A percentile compares a stretch with the other conserved stretches of the same genome.
phyloP scores from a whole-genome alignment of 768 basidiomycete genomes.

The Neoboletus subvelutipes region DNA sequence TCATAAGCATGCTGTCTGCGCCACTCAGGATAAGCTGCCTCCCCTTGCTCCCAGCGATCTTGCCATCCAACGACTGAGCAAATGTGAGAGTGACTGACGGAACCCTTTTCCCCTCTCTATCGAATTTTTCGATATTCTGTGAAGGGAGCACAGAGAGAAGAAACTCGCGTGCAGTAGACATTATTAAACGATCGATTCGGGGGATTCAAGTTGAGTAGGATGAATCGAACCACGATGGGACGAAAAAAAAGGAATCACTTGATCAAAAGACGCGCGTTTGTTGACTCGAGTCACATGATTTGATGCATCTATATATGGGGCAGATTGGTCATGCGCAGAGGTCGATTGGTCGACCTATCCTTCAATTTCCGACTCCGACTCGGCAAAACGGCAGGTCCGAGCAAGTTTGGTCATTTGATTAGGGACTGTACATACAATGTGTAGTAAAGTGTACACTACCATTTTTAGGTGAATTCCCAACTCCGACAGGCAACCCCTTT shows the following conservation, averaged over 20 bases:
- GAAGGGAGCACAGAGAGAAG: constrained; percentile 30
- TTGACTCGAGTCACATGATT: constrained; percentile 8
- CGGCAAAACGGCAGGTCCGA: no score
- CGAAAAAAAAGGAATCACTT: no score
- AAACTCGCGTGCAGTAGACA: constrained; percentile 24
- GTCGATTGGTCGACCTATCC: no score
- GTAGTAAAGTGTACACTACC: no score
- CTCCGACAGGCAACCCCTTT: no score
- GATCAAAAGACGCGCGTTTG: no score
- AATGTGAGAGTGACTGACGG: constrained; percentile 81
- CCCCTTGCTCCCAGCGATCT: constrained; percentile 77
- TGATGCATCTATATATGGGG: neutral
- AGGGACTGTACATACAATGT: no score
- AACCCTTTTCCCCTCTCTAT: constrained; percentile 26
- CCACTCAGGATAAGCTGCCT: constrained; percentile 83
- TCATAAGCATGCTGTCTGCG: constrained; percentile 86
- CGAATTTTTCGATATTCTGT: constrained; percentile 7
- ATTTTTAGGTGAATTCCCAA: no score
- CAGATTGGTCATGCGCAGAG: no score
- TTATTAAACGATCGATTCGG: neutral
- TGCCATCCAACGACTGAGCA: constrained; percentile 83
- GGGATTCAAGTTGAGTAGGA: neutral
- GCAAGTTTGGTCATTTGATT: no score
- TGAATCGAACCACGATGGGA: neutral
- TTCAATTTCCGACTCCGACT: no score